Conservation (phyloP, 2,329 filamentous ascomycete genomes). For the Aureobasidium uvarum region DNA sequence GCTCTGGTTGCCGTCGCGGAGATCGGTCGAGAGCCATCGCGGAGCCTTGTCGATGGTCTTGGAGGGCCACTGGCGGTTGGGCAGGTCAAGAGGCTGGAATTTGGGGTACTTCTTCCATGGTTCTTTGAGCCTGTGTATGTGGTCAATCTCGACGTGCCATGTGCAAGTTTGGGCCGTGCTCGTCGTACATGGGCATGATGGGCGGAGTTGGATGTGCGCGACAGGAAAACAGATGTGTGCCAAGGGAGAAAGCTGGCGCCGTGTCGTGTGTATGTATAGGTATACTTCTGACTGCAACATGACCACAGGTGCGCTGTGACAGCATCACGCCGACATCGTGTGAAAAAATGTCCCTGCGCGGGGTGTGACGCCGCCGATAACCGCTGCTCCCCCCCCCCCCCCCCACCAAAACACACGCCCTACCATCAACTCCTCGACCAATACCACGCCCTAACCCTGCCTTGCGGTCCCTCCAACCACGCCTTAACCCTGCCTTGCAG, state of each 20-base stretch:
- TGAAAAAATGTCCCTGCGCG: conserved; percentile 16
- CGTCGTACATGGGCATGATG: conserved; percentile 29
- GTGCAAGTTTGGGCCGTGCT: background rate
- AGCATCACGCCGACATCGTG: conserved; percentile 22
- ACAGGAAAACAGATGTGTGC: background rate
- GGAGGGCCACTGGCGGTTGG: conserved; percentile 77
- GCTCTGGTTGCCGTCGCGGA: conserved; percentile 92
- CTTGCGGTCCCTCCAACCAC: background rate
- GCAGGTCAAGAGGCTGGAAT: conserved; percentile 65
- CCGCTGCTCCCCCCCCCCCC: conserved; percentile 3
- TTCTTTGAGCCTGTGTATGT: conserved; percentile 59
- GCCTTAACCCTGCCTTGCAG: background rate
- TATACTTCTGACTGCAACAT: background rate
- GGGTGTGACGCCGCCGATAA: conserved; percentile 10
- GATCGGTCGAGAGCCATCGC: conserved; percentile 84
- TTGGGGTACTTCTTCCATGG: conserved; percentile 73
- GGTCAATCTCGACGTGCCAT: background rate
- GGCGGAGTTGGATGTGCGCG: background rate
- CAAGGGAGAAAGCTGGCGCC: background rate
- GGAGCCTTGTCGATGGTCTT: conserved; percentile 81
- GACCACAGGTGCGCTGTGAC: background rate
- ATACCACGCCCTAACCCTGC: conserved; percentile 1
- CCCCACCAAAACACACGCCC: background rate
- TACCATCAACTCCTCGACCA: background rate
- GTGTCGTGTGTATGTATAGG: background rate